Evolutionary conservation across 164 flowering plant genomes (phyloP), one percentile per base, ranked within the genome.

Genomic region (Brasenia schreberi): DNA sequence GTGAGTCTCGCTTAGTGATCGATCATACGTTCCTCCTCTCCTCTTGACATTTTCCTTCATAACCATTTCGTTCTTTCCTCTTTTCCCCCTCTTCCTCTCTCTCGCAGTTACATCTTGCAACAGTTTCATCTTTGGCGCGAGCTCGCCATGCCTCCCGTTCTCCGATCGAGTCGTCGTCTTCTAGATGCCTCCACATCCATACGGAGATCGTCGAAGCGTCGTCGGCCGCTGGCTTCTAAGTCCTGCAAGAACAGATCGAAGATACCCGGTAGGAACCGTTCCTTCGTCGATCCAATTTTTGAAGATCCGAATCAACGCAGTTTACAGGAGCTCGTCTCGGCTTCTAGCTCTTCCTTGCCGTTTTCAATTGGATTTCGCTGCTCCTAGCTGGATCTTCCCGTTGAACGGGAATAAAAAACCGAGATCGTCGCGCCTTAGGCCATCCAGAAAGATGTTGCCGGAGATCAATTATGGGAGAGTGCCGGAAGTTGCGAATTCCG

Each of bases 221-320:
- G 56, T 49, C 56, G 14, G 12, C 12, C 0, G 10, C 10, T 14
- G 9, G 16, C 10, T 49, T 9, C 12, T 49, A 9, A 49, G 10
- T 49, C 5, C 56, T 9, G 56, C 4, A 49, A 49, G 56, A 9
- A 14, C 2, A 49, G 96, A 10, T 84, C 90, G 43, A 81, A 77
- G 71, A 76, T 78, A 19, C 77, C 81, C 72, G 87, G 87, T 59
- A 78, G 84, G 10, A 73, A 78, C 16, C 81, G 89, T 18, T 19
- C 66, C 42, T 74, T 66, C 66, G 67, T 78, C 69, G 76, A 85
- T 67, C 88, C 87, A 33, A 61, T 78, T 60, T 61, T 71, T 18
- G 11, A 12, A 9, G 45, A 68, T 6, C 59, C 73, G 43, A 45
- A 42, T 44, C 63, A 66, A 6, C 12, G 59, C 5, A 72, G 59